Evolutionary conservation across 129 eudicot genomes (phyloP).

Genomic region (Sambucus nigra): DNA sequence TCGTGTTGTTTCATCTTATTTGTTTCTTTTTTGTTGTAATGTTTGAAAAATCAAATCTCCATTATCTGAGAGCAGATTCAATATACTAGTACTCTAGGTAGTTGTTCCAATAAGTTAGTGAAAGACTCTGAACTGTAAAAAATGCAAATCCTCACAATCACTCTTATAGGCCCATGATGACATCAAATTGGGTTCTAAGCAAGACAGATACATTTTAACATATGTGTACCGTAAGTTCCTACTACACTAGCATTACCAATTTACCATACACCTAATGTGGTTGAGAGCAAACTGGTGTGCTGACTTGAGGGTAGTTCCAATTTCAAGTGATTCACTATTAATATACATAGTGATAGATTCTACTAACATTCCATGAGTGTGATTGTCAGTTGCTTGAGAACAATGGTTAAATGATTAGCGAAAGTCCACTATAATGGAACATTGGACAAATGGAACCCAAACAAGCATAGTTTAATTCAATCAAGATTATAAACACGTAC

Average conservation of each 20-base stretch:
- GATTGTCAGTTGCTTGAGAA: slow-evolving; percentile 38
- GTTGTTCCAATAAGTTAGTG: slow-evolving; percentile 34
- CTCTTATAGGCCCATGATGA: slow-evolving; percentile 25
- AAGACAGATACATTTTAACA: slow-evolving; percentile 36
- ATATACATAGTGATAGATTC: slow-evolving; percentile 24
- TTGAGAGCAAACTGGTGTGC: slow-evolving; percentile 45
- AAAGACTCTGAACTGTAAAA: slow-evolving; percentile 42
- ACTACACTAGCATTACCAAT: slow-evolving; percentile 36
- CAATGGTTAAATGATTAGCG: slow-evolving; percentile 23
- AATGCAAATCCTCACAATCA: slow-evolving; percentile 14
- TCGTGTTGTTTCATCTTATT: too few species aligned
- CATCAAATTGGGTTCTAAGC: slow-evolving; percentile 48
- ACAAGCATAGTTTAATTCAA: too few species aligned
- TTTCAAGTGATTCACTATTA: slow-evolving; percentile 18
- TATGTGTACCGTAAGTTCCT: slow-evolving; percentile 34
- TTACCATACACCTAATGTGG: slow-evolving; percentile 44
- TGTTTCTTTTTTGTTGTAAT: too few species aligned
- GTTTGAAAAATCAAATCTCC: slow-evolving; percentile 25
- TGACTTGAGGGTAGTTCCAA: slow-evolving; percentile 18
- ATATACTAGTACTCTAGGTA: slow-evolving; percentile 59
- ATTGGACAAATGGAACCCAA: too few species aligned
- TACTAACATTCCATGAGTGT: slow-evolving; percentile 32
- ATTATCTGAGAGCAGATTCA: slow-evolving; percentile 34
- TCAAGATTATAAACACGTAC: too few species aligned
- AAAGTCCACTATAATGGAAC: slow-evolving; percentile 52